Percentiles rank a stretch among this genome's conserved stretches.
These are phyloP conservation scores for Capsicum rhomboideum DNA, from an alignment of 257 asterid genomes.

Conservation along the genomic window DNA sequence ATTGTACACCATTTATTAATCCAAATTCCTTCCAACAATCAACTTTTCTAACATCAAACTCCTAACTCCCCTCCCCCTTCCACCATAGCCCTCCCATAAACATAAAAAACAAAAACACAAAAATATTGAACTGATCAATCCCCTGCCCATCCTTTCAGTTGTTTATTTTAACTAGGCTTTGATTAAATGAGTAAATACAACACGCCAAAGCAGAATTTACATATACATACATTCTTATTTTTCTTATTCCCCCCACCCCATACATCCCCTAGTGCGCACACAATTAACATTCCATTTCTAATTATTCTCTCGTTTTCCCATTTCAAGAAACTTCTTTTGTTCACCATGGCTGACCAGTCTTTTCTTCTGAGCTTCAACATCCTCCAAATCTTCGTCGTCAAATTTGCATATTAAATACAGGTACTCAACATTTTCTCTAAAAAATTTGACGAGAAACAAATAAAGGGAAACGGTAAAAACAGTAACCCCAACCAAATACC, in stretches of 20 bases:
- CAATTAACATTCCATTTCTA: neutral
- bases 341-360: conserved; percentile 2
- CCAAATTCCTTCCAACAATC: neutral
- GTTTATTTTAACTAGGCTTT: conserved; percentile 6
- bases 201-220: neutral
- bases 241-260: neutral
- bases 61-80: neutral
- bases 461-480: conserved; percentile 28
- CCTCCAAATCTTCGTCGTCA: conserved; percentile 19
- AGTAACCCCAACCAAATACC: conserved; percentile 38
- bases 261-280: neutral
- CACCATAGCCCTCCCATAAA: neutral
- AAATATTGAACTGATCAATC: neutral
- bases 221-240: neutral
- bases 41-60: neutral
- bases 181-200: conserved; percentile 4
- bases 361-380: conserved; percentile 49
- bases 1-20: neutral
- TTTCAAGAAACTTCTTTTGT: conserved; percentile 30
- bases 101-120: conserved; percentile 3
- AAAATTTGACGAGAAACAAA: conserved; percentile 22
- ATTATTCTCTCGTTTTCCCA: conserved; percentile 18
- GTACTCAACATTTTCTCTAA: conserved; percentile 37
- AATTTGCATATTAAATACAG: conserved; percentile 16
- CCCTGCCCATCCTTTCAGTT: neutral